Base-by-base conservation (phyloP, 2,329 filamentous ascomycete species). In the Fonsecaea erecta region DNA sequence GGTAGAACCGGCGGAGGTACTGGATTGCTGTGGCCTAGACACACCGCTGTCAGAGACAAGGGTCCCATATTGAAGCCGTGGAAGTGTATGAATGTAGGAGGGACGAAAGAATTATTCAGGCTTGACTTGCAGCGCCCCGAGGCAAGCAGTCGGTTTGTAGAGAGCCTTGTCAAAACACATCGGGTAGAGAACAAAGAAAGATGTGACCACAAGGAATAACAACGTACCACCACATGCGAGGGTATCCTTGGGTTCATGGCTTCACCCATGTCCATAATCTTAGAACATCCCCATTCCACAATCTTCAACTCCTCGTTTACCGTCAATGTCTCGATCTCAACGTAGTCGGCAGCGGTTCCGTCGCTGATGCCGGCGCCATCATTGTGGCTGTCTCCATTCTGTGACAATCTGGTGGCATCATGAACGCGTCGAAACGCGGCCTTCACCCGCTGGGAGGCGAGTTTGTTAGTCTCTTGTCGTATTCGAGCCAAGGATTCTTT, bases 1-100 rank as follows among this genome's bases (percentile, higher is more conserved):
- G 85, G 81, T 98, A 99, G 84, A 99, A 98, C 64, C 95, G 90
- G 62, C 92, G 90, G 66, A 99, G 85, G 76, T 96, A 97, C 74
- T 96, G 88, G 67, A 94, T 90, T 2, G 92, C 92, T 6, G 93
- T 97, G 28, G 90, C 88, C 84, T 87, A 58, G 63, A 37, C 34
- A 35, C 11, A 21, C 18, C 48, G 28, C 30, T 14, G 16, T 58
- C 26, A 63, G 60, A 59, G 52, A 4, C 21, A 32, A 26, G 18
- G 43, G 18, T 26, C 5, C 43, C 43, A 24, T 26, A 11, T 11
- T 26, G 1, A 26, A 14, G 26, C 4, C n/a, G 1, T 6, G 28
- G 28, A 61, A 21, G 12, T 16, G 46, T 34, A 32, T 12, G 14
- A 12, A 9, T 53, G 16, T 9, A 53, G 32, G 32, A 48, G 54